phyloP scores from a whole-genome alignment of 1,284 basidiomycete species.

The Retiboletus flavoniger region DNA sequence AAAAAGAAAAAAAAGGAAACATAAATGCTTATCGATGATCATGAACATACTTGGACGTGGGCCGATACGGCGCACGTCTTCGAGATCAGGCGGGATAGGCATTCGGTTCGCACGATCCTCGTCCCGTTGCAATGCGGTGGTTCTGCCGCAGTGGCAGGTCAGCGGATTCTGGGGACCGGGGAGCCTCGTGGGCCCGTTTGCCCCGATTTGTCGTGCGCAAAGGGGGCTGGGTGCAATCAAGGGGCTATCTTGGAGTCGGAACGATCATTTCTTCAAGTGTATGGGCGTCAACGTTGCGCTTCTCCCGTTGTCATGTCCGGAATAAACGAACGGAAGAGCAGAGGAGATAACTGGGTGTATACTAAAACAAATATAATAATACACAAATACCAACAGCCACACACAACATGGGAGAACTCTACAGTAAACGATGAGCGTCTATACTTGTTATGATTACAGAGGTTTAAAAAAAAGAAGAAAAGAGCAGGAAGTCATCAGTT shows the following conservation, averaged over 20 bases:
- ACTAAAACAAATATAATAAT: constrained; percentile 23
- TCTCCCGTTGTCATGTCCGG: not conserved
- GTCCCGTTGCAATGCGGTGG: constrained; percentile 6
- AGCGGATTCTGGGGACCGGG: constrained; percentile 3
- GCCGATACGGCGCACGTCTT: too few relatives aligned
- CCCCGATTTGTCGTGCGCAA: constrained; percentile 2
- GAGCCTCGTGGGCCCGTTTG: constrained; percentile 21
- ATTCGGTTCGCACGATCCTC: constrained; percentile 13
- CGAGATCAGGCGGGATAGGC: constrained; percentile 28
- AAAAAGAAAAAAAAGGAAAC: not conserved
- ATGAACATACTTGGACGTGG: not conserved
- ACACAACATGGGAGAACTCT: constrained; percentile 11
- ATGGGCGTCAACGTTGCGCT: constrained; percentile 6
- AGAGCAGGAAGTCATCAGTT: not conserved
- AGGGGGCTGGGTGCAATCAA: not conserved
- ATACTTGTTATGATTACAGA: constrained; percentile 7
- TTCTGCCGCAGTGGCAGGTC: constrained; percentile 12
- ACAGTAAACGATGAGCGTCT: constrained; percentile 17
- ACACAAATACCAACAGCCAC: constrained; percentile 16
- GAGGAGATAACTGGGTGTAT: constrained; percentile 5
- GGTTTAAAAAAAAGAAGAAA: not conserved
- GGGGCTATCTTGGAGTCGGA: constrained; percentile 7
- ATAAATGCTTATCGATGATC: constrained; percentile 21
- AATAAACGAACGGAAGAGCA: not conserved
- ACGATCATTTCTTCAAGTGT: not conserved